A percentile compares a stretch with the other conserved stretches of the same genome.
phyloP scores from a whole-genome alignment of 805 yeast species.

The Saccharomycopsis malanga region DNA sequence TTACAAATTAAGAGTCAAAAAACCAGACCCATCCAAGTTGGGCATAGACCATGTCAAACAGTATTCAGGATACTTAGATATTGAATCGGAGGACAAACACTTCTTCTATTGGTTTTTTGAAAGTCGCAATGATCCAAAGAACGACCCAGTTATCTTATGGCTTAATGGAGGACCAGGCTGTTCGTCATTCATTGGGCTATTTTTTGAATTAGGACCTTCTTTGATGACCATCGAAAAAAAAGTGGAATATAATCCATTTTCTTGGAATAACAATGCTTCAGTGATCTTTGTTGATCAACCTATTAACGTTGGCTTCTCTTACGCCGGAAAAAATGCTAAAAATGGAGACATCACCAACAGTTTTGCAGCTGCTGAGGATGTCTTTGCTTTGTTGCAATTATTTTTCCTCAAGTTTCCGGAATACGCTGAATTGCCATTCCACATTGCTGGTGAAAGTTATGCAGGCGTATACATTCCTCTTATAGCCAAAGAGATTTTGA shows the following conservation, averaged over 20 bases:
- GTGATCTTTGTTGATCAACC: slow-evolving; percentile 93
- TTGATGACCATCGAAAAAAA: slow-evolving; percentile 55
- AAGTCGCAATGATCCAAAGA: slow-evolving; percentile 78
- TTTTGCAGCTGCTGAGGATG: slow-evolving; percentile 81
- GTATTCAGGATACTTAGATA: slow-evolving; percentile 79
- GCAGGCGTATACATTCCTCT: slow-evolving; percentile 81
- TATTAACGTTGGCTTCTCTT: slow-evolving; percentile 85
- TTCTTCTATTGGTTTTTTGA: slow-evolving; percentile 93
- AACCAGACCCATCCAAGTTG: slow-evolving; percentile 52
- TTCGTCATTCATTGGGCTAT: slow-evolving; percentile 81
- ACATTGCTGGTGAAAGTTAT: slow-evolving; percentile 79
- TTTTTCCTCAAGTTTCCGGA: slow-evolving; percentile 83
- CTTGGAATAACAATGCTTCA: slow-evolving; percentile 90
- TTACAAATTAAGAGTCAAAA: slow-evolving; percentile 56
- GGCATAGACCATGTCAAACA: slow-evolving; percentile 82
- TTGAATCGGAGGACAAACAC: slow-evolving; percentile 78
- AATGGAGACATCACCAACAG: slow-evolving; percentile 69
- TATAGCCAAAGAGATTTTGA: slow-evolving; percentile 49
- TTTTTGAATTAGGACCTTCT: slow-evolving; percentile 90
- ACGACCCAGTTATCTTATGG: slow-evolving; percentile 83
- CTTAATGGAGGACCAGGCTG: slow-evolving; percentile 97
- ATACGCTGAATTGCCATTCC: slow-evolving; percentile 51
- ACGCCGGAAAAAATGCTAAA: slow-evolving; percentile 42
- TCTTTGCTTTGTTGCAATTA: slow-evolving; percentile 72
- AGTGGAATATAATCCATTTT: slow-evolving; percentile 71